These are phyloP conservation scores for Plectosphaerella cucumerina DNA, from an alignment of 2,329 filamentous ascomycete genomes.

Conservation along the genomic window DNA sequence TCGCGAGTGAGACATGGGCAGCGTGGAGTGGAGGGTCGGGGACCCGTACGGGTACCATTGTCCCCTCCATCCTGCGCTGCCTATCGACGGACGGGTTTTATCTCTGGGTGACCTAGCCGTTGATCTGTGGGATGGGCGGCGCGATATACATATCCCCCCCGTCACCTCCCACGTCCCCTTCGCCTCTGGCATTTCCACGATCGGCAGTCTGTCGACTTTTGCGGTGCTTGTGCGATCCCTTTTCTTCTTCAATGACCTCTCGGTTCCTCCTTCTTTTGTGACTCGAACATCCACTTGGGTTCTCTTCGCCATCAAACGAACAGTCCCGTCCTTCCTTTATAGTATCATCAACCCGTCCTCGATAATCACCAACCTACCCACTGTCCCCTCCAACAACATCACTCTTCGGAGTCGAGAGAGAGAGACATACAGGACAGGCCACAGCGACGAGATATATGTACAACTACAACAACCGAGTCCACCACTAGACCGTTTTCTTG, in stretches of 20 bases:
- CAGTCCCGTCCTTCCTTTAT: slow-evolving; percentile 41
- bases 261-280: slow-evolving; percentile 46
- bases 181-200: slow-evolving; percentile 35
- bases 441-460: slow-evolving; percentile 8
- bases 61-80: slow-evolving; percentile 13
- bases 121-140: slow-evolving; percentile 29
- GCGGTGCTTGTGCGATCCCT: slow-evolving; percentile 31
- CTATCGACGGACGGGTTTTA: slow-evolving; percentile 35
- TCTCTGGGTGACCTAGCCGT: slow-evolving; percentile 22
- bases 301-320: slow-evolving; percentile 23
- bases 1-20: slow-evolving; percentile 45
- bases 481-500: slow-evolving; percentile 10
- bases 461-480: slow-evolving; percentile 20
- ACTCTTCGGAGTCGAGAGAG: not conserved
- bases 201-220: slow-evolving; percentile 42
- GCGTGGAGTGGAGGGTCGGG: slow-evolving; percentile 18
- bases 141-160: slow-evolving; percentile 47
- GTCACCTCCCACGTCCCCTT: slow-evolving; percentile 32
- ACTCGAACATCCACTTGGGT: slow-evolving; percentile 38
- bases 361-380: slow-evolving; percentile 4
- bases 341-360: slow-evolving; percentile 11
- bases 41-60: slow-evolving; percentile 2
- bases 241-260: slow-evolving; percentile 42
- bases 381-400: not conserved
- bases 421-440: not conserved